Conservation (phyloP, 2,329 filamentous ascomycete species). For the Botrytis fabae region DNA sequence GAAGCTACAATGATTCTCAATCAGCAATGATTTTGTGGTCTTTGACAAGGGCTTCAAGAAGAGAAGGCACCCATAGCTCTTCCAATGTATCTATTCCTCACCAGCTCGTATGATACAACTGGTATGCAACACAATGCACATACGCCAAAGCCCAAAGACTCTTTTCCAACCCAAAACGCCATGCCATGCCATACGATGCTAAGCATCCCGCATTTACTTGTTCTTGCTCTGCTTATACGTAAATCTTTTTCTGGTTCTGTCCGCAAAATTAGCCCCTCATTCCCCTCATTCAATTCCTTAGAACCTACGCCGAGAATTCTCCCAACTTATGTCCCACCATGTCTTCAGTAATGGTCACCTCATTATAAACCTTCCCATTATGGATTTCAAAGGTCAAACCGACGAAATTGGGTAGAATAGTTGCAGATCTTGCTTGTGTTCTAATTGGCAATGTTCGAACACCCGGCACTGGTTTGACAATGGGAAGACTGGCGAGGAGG, state of each 20-base stretch:
- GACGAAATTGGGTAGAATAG: conserved; percentile 72
- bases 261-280: conserved; percentile 21
- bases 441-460: conserved; percentile 62
- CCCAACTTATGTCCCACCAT: conserved; percentile 78
- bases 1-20: background rate
- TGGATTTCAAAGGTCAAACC: conserved; percentile 70
- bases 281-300: background rate
- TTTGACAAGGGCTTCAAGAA: background rate
- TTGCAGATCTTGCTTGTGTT: conserved; percentile 69
- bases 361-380: conserved; percentile 70
- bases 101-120: background rate
- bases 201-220: conserved; percentile 42
- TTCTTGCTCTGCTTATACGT: conserved; percentile 71
- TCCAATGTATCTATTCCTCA: background rate
- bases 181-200: background rate
- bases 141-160: background rate
- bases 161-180: conserved; percentile 26
- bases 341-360: conserved; percentile 70
- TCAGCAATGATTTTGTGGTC: background rate
- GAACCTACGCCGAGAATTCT: conserved; percentile 67
- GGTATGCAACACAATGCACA: conserved; percentile 15
- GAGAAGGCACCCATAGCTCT: background rate
- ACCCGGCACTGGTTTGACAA: conserved; percentile 50
- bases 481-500: conserved; percentile 50
- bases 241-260: conserved; percentile 67